phyloP scores from a whole-genome alignment of 176 grass and related monocot genomes.

The Raddia distichophylla region DNA sequence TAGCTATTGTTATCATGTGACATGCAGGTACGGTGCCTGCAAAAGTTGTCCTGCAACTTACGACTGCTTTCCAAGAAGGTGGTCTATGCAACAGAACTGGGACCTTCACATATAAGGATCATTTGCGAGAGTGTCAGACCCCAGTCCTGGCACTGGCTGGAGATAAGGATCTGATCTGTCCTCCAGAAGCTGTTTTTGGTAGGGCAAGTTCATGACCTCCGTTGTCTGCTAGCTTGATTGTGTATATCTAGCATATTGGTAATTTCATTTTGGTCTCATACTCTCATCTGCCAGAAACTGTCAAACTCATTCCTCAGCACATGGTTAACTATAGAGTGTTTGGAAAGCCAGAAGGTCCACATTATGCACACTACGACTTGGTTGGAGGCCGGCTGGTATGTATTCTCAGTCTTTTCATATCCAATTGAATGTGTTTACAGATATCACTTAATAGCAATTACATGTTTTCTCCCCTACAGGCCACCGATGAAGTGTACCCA shows the following conservation, averaged over 20 bases:
- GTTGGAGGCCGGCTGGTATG: conserved; percentile 74
- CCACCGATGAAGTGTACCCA: conserved; percentile 74
- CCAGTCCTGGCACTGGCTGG: conserved; percentile 75
- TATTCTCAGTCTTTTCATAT: neutral
- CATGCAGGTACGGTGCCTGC: conserved; percentile 73
- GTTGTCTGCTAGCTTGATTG: neutral
- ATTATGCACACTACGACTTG: conserved; percentile 91
- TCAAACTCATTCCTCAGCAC: conserved; percentile 66
- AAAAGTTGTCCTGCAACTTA: conserved; percentile 86
- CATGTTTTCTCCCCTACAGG: conserved; percentile 50
- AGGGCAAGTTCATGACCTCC: neutral
- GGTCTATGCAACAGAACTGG: conserved; percentile 67
- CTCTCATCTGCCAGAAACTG: conserved; percentile 64
- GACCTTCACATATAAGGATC: conserved; percentile 75
- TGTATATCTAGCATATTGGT: conserved; percentile 8
- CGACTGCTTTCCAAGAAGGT: conserved; percentile 71
- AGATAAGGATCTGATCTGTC: conserved; percentile 75
- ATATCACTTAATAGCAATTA: conserved; percentile 1
- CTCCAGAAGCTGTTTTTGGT: conserved; percentile 79
- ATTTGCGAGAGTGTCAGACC: conserved; percentile 55
- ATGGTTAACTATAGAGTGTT: conserved; percentile 72
- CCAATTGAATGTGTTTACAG: neutral
- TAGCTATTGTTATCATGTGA: conserved; percentile 5
- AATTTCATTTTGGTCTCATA: conserved; percentile 5
- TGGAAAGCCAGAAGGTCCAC: conserved; percentile 58